These are phyloP conservation scores for Scedosporium aurantiacum DNA, from an alignment of 2,329 filamentous ascomycete genomes.

Conservation along the genomic window DNA sequence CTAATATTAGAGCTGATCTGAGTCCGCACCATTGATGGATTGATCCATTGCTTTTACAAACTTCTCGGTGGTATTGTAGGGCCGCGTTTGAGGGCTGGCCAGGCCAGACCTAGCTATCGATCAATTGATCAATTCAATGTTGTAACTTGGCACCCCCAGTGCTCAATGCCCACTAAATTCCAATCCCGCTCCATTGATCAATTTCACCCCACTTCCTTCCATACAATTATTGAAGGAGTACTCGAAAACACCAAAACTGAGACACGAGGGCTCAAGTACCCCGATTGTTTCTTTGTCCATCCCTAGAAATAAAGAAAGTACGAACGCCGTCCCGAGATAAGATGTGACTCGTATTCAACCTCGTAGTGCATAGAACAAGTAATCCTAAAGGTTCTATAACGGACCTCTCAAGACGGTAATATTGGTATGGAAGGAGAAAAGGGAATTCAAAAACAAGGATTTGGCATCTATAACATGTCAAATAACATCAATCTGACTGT, in stretches of 20 bases:
- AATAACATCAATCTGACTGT: background rate
- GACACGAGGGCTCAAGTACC: background rate
- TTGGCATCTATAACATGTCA: background rate
- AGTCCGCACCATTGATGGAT: too few relatives aligned
- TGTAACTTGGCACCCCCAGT: too few relatives aligned
- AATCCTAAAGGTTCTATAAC: background rate
- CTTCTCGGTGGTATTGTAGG: too few relatives aligned
- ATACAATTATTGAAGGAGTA: background rate
- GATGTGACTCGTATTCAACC: background rate
- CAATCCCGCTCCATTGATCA: background rate
- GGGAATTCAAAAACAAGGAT: background rate
- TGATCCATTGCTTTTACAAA: too few relatives aligned
- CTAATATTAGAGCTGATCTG: too few relatives aligned
- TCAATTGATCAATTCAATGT: too few relatives aligned
- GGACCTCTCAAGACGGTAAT: background rate
- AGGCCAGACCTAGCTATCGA: too few relatives aligned
- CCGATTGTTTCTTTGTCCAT: background rate
- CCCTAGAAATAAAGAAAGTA: background rate
- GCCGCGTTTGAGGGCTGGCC: too few relatives aligned
- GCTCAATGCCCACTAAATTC: too few relatives aligned
- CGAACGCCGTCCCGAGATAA: background rate
- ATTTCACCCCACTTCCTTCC: background rate
- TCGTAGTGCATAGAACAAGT: too few relatives aligned
- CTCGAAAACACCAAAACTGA: background rate
- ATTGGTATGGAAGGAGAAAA: background rate